Base-by-base conservation (phyloP, 2,329 filamentous ascomycete genomes). In the Scedosporium aurantiacum region DNA sequence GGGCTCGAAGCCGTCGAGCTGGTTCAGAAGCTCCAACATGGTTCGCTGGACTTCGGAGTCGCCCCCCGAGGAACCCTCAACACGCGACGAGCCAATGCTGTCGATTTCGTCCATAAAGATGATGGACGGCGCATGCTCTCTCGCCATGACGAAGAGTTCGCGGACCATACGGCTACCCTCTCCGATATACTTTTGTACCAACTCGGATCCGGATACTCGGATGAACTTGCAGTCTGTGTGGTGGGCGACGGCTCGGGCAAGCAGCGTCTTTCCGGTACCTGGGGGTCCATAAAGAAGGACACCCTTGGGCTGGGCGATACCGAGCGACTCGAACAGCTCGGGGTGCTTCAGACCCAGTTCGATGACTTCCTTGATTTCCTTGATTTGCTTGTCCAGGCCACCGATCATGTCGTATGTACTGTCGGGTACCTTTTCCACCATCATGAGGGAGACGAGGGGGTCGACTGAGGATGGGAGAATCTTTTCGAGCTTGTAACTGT, bases 81-180 rank as follows among this genome's bases (percentile, higher is more conserved):
- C 93, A 76, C 94, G 90, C 63, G 91, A 96, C 40, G 92, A 97
- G 65, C 94, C 94, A 75, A 99, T 99, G 68, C 90, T 96, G 80
- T 99, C 94, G 75, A 99, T 97, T 76, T 99, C 94, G 75, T 99
- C 94, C 94, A 99, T 99, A 81, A 99, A 99, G 76, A 99, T 99
- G 77, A 99, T 99, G 67, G 90, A 96, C 23, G 94, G 94, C 1
- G 94, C 94, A 70, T 99, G 94, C 74, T 99, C 94, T 76, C 94
- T 85, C 28, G 94, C 94, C 94, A 99, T 99, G 73, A 99, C 90
- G 82, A 99, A 99, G 59, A 99, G 83, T 77, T 99, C 94, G 71
- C 94, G 90, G 65, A 99, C 94, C 94, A 99, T 99, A 69, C 94
- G 87, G 68, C 89, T 94, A 71, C 94, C 94, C 74, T 99, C 94